Base-by-base conservation (phyloP, 2,329 filamentous ascomycete genomes). In the Atkinsonella hypoxylon region DNA sequence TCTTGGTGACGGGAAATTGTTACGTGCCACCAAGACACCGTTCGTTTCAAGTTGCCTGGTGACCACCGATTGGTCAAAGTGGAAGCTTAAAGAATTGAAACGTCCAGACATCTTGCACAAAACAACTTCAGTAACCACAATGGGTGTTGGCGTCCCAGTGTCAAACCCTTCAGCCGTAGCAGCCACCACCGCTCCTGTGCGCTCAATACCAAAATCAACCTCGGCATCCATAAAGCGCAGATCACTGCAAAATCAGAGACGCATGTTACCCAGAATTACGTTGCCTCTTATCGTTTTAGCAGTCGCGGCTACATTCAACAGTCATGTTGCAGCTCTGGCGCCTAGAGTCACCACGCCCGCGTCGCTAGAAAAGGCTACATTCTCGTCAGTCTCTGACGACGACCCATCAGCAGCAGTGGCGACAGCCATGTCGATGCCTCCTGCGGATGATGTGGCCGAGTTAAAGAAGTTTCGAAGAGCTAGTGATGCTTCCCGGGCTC, bases 211-310 rank as follows among this genome's bases (percentile, higher is more conserved):
- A 4, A 12, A 30, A n/a, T 26, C 47, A 11, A 32, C 32, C 17
- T 36, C 15, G 18, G 9, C 17, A 17, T 22, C 18, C 10, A 26
- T 11, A 10, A 18, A 30, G 20, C 42, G 18, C 30, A 49, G 15
- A 31, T 32, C 41, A 12, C n/a, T 18, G 18, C 12, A 17, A 39
- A 42, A 30, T 5, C 26, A 18, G 13, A 45, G 47, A 32, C 38
- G 43, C 15, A 20, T 47, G 8, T 22, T 42, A 13, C 43, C 47
- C 32, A 30, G 47, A 8, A 43, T 52, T 17, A 34, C 47, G 2
- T 18, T 49, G 31, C 42, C 51, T 13, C 26, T 49, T 9, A 30
- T 40, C 10, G 26, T 52, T 6, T n/a, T 52, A 17, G 43, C 47
- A 31, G 13, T 50, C 6, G 38, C 30, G 5, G 42, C 51, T 12